phyloP scores from a whole-genome alignment of 2,329 filamentous ascomycete genomes.

The Neurospora crassa region DNA sequence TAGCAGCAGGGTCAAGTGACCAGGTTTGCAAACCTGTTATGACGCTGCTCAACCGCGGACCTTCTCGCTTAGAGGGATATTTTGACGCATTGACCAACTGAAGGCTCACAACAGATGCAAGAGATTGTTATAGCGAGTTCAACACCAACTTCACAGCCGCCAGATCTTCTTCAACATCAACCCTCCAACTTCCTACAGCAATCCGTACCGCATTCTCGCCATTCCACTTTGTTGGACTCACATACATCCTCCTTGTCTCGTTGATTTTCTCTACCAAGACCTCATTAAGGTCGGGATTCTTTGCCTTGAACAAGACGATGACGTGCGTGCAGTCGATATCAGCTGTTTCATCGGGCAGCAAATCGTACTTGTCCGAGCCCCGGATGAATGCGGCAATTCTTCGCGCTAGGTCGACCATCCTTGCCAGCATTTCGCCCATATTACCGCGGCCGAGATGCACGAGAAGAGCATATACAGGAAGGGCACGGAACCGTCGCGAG shows the following conservation, averaged over 20 bases:
- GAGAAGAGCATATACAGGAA: slow-evolving; percentile 81
- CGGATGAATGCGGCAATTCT: slow-evolving; percentile 54
- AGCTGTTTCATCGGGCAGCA: slow-evolving; percentile 43
- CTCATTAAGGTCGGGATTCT: slow-evolving; percentile 52
- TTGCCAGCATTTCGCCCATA: slow-evolving; percentile 57
- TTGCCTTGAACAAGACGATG: slow-evolving; percentile 69
- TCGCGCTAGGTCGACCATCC: slow-evolving; percentile 64
- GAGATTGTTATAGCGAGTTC: neutral
- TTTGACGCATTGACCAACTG: neutral
- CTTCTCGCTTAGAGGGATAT: neutral
- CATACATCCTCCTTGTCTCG: slow-evolving; percentile 62
- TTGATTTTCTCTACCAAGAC: slow-evolving; percentile 66
- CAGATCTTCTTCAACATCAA: slow-evolving; percentile 58
- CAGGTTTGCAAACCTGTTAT: neutral
- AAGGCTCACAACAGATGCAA: neutral
- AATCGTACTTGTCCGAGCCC: slow-evolving; percentile 52
- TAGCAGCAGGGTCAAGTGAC: neutral
- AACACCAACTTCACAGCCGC: slow-evolving; percentile 51
- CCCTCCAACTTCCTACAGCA: slow-evolving; percentile 78
- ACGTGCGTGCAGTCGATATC: slow-evolving; percentile 43
- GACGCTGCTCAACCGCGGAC: neutral
- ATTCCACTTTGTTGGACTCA: slow-evolving; percentile 73
- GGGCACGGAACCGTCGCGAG: slow-evolving; percentile 77
- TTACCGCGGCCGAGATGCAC: slow-evolving; percentile 63
- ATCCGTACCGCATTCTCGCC: slow-evolving; percentile 68